phyloP scores from a whole-genome alignment of 2,329 filamentous ascomycete species.

The Aspergillus eucalypticola region DNA sequence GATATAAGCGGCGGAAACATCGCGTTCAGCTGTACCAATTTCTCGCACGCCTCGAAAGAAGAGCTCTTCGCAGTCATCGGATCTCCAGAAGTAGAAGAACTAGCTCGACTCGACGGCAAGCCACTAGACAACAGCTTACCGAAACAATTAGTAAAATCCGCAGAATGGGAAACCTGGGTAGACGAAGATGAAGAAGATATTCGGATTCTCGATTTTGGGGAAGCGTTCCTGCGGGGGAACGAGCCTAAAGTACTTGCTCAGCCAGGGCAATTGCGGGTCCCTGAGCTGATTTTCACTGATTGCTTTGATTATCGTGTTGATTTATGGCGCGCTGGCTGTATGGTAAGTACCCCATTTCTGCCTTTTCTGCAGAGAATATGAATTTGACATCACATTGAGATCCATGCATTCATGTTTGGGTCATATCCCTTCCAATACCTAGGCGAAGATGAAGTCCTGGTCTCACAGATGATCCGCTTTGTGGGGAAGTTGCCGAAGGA shows the following conservation, averaged over 20 bases:
- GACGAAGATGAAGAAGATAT: constrained; percentile 30
- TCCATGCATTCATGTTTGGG: constrained; percentile 25
- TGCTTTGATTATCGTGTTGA: constrained; percentile 34
- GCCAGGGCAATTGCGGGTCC: constrained; percentile 29
- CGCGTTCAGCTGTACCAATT: constrained; percentile 23
- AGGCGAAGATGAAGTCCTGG: constrained; percentile 16
- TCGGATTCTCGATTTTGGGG: constrained; percentile 27
- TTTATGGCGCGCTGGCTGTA: constrained; percentile 32
- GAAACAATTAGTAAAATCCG: constrained; percentile 26
- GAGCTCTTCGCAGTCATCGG: constrained; percentile 23
- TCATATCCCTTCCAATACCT: constrained; percentile 21
- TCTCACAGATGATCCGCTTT: constrained; percentile 26
- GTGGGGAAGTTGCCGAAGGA: constrained; percentile 21
- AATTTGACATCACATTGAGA: constrained; percentile 1
- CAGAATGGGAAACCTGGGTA: constrained; percentile 26
- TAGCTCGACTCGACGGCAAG: constrained; percentile 22
- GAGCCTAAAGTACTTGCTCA: constrained; percentile 25
- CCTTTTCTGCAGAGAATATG: too few relatives aligned
- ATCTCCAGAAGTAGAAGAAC: constrained; percentile 19
- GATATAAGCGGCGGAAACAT: constrained; percentile 33
- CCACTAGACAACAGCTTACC: constrained; percentile 25
- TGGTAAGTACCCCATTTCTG: constrained; percentile 14
- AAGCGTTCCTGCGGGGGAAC: constrained; percentile 23
- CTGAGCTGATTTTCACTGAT: constrained; percentile 34
- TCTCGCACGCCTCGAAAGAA: constrained; percentile 19